Conservation (phyloP, 176 grass and related monocot species). For the Urochloa ruziziensis region DNA sequence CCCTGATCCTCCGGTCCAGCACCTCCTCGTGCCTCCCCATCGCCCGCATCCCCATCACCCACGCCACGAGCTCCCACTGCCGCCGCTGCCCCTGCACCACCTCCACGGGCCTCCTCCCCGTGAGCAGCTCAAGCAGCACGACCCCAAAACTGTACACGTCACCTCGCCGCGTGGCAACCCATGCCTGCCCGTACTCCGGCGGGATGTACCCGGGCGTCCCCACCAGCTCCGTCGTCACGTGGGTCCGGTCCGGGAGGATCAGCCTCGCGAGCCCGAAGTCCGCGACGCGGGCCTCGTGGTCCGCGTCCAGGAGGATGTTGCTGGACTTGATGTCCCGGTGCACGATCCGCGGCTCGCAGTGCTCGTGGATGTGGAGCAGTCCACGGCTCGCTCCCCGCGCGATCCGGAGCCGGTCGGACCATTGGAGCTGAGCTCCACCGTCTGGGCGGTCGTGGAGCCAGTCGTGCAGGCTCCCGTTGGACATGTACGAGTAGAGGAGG, state of each 20-base stretch:
- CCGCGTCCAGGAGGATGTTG: conserved; percentile 80
- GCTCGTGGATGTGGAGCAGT: conserved; percentile 56
- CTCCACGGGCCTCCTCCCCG: conserved; percentile 48
- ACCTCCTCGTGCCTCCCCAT: conserved; percentile 11
- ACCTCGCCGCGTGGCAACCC: conserved; percentile 57
- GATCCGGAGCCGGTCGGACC: conserved; percentile 41
- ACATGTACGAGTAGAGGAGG: conserved; percentile 66
- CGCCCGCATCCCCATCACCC: conserved; percentile 35
- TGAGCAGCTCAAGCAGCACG: conserved; percentile 87
- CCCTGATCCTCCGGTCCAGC: conserved; percentile 28
- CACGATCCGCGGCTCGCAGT: conserved; percentile 60
- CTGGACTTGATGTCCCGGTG: conserved; percentile 86
- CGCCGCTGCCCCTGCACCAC: background rate
- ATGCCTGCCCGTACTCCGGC: conserved; percentile 60
- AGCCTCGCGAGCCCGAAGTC: conserved; percentile 59
- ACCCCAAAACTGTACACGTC: conserved; percentile 93
- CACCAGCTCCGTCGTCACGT: conserved; percentile 60
- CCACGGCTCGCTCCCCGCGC: conserved; percentile 42
- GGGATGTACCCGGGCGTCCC: conserved; percentile 61
- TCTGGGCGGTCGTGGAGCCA: conserved; percentile 37
- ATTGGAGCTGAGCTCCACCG: background rate
- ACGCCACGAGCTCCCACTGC: conserved; percentile 32
- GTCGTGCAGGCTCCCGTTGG: conserved; percentile 53
- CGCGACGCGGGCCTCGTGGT: conserved; percentile 37
- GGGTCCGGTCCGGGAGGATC: conserved; percentile 35